A percentile compares a stretch with the other conserved stretches of the same genome.
These are phyloP conservation scores for Cladochytrium replicatum DNA, from an alignment of 192 early-diverging fungal species.

Conservation along the genomic window DNA sequence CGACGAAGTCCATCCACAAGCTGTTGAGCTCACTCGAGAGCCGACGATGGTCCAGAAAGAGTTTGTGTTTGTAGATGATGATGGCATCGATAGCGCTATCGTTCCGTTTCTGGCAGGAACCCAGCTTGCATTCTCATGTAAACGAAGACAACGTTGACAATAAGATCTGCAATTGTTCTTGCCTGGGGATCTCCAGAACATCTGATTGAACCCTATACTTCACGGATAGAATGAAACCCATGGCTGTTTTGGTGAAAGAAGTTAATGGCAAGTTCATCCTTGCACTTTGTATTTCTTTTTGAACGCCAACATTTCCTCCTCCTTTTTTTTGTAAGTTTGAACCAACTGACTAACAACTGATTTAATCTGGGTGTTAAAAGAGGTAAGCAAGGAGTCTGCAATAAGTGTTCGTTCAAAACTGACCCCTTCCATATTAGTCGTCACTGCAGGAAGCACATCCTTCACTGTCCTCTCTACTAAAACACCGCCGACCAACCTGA, in stretches of 20 bases:
- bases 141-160: no score
- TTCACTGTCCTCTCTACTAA: conserved; percentile 85
- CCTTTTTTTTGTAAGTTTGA: conserved; percentile 75
- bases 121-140: no score
- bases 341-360: conserved; percentile 66
- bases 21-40: conserved; percentile 35
- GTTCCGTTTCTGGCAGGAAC: conserved; percentile 83
- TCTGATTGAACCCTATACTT: no score
- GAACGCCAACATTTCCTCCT: conserved; percentile 77
- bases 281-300: no score
- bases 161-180: no score
- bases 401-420: background rate
- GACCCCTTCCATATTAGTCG: conserved; percentile 77
- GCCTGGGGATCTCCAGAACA: no score
- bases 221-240: no score
- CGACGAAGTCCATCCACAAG: conserved; percentile 19
- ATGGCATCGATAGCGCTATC: conserved; percentile 41
- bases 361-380: conserved; percentile 47
- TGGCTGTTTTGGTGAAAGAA: no score
- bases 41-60: conserved; percentile 37
- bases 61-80: conserved; percentile 39
- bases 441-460: conserved; percentile 82
- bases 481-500: conserved; percentile 87
- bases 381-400: background rate
- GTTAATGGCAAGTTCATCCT: no score